phyloP scores from a whole-genome alignment of 2,329 filamentous ascomycete genomes.

The Coniochaeta pulveracea region DNA sequence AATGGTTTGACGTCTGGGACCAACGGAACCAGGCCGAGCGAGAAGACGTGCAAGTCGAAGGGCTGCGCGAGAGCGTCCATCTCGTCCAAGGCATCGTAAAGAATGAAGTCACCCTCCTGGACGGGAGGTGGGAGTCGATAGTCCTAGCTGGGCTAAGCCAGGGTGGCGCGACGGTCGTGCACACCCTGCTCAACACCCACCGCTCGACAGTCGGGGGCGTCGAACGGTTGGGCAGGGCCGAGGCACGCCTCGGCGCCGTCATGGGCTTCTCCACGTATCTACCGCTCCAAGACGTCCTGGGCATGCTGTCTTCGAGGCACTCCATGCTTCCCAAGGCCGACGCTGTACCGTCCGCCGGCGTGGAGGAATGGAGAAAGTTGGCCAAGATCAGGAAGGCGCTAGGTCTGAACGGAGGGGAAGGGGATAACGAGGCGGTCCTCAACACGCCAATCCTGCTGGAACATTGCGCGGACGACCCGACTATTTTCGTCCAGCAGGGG shows the following conservation, averaged over 20 bases:
- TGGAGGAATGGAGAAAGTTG: conserved; percentile 16
- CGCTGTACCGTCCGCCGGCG: too few relatives aligned
- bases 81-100: conserved; percentile 20
- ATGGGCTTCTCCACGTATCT: conserved; percentile 25
- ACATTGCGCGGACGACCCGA: conserved; percentile 31
- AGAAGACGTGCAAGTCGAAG: conserved; percentile 29
- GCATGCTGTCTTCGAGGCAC: too few relatives aligned
- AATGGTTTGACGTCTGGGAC: conserved; percentile 42
- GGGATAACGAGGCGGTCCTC: conserved; percentile 19
- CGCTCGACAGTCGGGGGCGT: conserved; percentile 8
- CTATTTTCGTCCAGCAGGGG: conserved; percentile 26
- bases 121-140: conserved; percentile 24
- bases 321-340: too few relatives aligned
- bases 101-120: conserved; percentile 22
- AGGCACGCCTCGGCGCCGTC: conserved; percentile 21
- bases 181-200: conserved; percentile 23
- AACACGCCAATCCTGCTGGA: conserved; percentile 32
- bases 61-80: conserved; percentile 25
- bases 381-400: conserved; percentile 20
- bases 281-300: conserved; percentile 24
- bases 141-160: conserved; percentile 34
- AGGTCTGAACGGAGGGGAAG: conserved; percentile 13
- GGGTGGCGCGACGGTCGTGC: conserved; percentile 28
- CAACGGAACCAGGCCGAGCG: conserved; percentile 24
- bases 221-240: too few relatives aligned